Conservation (phyloP, 2,329 filamentous ascomycete genomes). For the Fusarium torreyae region DNA sequence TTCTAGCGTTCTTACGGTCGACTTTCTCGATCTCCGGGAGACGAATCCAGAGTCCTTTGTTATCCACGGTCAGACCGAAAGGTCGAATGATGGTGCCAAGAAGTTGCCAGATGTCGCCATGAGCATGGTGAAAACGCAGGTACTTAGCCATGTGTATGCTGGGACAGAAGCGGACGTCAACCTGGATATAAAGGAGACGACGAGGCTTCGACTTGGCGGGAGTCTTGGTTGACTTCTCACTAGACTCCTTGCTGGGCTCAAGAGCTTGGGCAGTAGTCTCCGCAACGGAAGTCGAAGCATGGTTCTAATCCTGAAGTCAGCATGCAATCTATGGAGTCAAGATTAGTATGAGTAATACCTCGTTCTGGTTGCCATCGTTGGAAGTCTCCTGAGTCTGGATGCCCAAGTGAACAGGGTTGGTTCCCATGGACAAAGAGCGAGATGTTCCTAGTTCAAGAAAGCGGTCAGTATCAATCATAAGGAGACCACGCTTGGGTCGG, state of each 20-base stretch:
- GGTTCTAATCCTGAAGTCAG: constrained; percentile 2
- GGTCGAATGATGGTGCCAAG: constrained; percentile 75
- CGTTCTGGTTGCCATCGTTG: neutral
- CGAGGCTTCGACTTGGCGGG: neutral
- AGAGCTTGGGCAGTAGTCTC: neutral
- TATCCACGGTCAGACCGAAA: constrained; percentile 76
- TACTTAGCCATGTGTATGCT: constrained; percentile 65
- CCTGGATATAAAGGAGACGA: constrained; percentile 68
- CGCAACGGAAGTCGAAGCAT: neutral
- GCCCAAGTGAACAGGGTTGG: neutral
- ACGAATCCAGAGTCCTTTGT: constrained; percentile 74
- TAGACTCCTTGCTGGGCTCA: neutral
- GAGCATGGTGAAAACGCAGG: constrained; percentile 77
- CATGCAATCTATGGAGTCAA: no score
- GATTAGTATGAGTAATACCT: neutral
- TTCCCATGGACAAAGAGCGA: constrained; percentile 25
- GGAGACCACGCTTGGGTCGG: accelerated
- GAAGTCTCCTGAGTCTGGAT: neutral
- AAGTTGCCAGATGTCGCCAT: constrained; percentile 79
- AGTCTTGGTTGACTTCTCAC: neutral
- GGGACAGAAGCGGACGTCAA: constrained; percentile 75
- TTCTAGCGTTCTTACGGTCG: constrained; percentile 69
- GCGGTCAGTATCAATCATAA: neutral
- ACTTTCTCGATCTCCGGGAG: constrained; percentile 76
- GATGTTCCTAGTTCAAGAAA: neutral